A percentile compares a stretch with the other conserved stretches of the same genome.
Conservation (phyloP, 2,329 filamentous ascomycete species). For the Fusarium heterosporum region DNA sequence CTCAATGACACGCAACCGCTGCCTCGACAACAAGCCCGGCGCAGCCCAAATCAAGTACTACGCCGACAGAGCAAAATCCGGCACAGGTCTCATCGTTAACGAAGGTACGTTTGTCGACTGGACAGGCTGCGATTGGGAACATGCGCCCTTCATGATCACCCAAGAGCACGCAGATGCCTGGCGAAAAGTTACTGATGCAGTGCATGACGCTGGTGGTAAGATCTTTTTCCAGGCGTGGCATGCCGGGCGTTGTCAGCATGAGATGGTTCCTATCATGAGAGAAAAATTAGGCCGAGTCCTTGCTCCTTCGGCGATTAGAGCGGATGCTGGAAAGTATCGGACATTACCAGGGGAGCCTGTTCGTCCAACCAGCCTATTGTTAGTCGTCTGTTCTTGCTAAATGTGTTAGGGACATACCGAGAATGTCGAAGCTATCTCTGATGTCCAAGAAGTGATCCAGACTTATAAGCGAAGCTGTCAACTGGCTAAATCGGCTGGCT, state of each 20-base stretch:
- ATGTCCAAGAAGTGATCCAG: neutral
- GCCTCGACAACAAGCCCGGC: constrained; percentile 8
- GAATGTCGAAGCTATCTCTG: neutral
- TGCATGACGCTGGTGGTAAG: neutral
- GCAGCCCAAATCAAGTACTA: constrained; percentile 12
- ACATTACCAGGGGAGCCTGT: constrained; percentile 5
- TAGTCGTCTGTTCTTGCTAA: fast-evolving
- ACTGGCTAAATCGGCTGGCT: constrained; percentile 4
- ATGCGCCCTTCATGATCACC: neutral
- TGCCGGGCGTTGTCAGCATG: constrained; percentile 17
- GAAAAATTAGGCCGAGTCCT: neutral
- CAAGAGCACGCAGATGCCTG: neutral
- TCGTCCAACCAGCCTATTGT: neutral
- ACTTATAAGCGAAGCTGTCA: neutral
- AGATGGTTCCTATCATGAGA: constrained; percentile 10
- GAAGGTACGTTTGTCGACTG: constrained; percentile 18
- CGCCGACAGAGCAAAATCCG: constrained; percentile 3
- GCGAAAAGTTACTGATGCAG: neutral
- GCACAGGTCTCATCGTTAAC: neutral
- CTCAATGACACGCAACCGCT: constrained; percentile 28
- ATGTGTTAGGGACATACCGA: constrained; percentile 4
- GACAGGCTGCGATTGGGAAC: constrained; percentile 13
- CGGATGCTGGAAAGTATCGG: constrained; percentile 8
- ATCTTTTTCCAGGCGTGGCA: constrained; percentile 29
- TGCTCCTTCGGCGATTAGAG: constrained; percentile 14